Base-by-base conservation (phyloP, 176 grass and related monocot species). In the Carex littledalei region DNA sequence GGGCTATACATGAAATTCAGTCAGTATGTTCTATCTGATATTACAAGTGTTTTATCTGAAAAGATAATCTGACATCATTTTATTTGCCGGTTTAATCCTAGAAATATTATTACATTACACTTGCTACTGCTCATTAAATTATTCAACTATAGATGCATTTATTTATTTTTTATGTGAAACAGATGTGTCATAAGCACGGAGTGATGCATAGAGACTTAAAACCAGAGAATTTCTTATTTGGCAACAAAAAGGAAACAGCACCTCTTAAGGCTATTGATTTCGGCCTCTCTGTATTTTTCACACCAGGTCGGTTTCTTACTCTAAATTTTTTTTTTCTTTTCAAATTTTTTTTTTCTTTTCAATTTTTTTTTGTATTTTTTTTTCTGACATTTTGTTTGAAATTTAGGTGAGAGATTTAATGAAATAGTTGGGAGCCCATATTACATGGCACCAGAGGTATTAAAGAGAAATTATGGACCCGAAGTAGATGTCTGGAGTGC, bases 361-460 rank as follows among this genome's bases (percentile, higher is more conserved):
- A 78, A 78, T 18, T 15, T 16, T n/a, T n/a, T n/a, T n/a, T 29
- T 55, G 45, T 78, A 57, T 57, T 78, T 49, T 56, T 22, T 5
- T 57, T 22, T 78, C 85, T 0, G 68, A 76, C 67, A 67, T 85
- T 92, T 61, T 78, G 84, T 82, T 56, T 82, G 2, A 79, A 68
- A 81, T 1, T 24, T 67, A 99, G 97, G 93, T 0, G 93, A 99
- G 62, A 89, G 90, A 45, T 99, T 99, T 88, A 91, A 85, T 63
- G 97, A 99, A 87, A 99, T 99, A 89, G 97, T 99, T 39, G 97
- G 97, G 83, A 99, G 97, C 68, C 97, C 97, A 83, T 99, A 99
- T 92, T 99, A 99, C 90, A 99, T 99, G 97, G 97, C 97, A 86
- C 97, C 97, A 21, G 97, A 99, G 84, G 93, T 99, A 63, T 81